Evolutionary conservation across 306 rosid species (phyloP), one percentile per base, ranked within the genome.

Genomic region (Quercus suber): DNA sequence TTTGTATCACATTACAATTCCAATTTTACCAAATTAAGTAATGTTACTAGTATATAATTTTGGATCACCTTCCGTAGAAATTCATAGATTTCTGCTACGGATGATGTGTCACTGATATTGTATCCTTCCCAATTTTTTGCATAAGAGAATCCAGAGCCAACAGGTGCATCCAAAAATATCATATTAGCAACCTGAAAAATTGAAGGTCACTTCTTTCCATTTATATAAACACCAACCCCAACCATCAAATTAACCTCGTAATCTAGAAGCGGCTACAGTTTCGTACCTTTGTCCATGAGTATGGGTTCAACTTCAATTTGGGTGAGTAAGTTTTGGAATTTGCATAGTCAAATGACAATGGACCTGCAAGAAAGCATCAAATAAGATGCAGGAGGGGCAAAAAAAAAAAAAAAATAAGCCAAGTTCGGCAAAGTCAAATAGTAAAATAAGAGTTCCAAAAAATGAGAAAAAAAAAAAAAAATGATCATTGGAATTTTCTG

Each of bases 111-210:
- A 72, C 45, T 82, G 17, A 78, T 60, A 6, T 49, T 27, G 71
- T 68, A 78, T 5, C 80, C 87, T 20, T 56, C 28, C 35, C 75
- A 35, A 2, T 76, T 80, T 23, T 14, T 8, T 5, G 84, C 83
- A 56, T 85, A 88, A 3, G 91, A 85, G 82, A 82, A 88, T 75
- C 87, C 89, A 69, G 77, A 72, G 25, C 89, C 91, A 1, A 88
- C 89, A 0, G 91, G 91, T 20, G 82, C 37, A 52, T 88, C 92
- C 25, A 86, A 33, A 78, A 80, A 90, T 31, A 90, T 80, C 73
- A 90, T 53, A 51, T 81, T 86, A 13, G 76, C 78, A 33, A 80
- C 21, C 86, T 82, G 31, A 3, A 27, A 3, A 13, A 6, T 2
- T 20, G 41, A 35, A 35, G 41, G 27, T 49, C 10, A 63, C 23